phyloP scores from a whole-genome alignment of 257 asterid genomes.

The Verbascum thapsus region DNA sequence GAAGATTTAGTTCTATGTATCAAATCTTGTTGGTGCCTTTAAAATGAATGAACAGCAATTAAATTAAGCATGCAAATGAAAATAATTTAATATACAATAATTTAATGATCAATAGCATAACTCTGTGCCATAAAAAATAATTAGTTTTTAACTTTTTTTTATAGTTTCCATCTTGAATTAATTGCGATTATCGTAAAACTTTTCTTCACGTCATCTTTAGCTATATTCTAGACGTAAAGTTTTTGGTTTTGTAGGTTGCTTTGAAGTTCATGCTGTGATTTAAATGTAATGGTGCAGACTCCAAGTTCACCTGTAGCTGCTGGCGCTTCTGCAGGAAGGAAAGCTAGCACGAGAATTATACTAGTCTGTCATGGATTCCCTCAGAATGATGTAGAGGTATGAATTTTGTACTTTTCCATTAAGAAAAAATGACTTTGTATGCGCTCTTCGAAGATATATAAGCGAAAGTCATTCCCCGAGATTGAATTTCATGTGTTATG shows the following conservation, averaged over 20 bases:
- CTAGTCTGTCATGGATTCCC: slow-evolving; percentile 72
- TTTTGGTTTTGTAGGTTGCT: slow-evolving; percentile 48
- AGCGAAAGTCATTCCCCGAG: background rate
- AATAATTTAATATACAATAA: background rate
- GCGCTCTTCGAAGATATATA: background rate
- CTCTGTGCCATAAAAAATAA: background rate
- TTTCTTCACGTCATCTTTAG: slow-evolving; percentile 16
- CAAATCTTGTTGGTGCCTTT: no score
- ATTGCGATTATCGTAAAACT: background rate
- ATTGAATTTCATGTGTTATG: background rate
- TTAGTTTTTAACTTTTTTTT: no score
- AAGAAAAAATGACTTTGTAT: background rate
- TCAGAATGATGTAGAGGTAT: slow-evolving; percentile 54
- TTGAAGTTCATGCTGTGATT: slow-evolving; percentile 59
- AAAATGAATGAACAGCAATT: no score
- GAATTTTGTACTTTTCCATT: slow-evolving; percentile 2
- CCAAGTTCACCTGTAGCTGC: slow-evolving; percentile 77
- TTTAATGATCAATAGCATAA: background rate
- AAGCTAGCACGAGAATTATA: slow-evolving; percentile 60
- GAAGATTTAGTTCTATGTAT: no score
- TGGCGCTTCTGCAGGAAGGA: slow-evolving; percentile 75
- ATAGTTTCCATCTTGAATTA: slow-evolving; percentile 11
- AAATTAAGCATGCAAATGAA: no score
- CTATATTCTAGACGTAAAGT: slow-evolving; percentile 34
- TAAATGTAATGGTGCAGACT: slow-evolving; percentile 81